These are phyloP conservation scores for Lachancea meyersii DNA, from an alignment of 805 yeast species.

Conservation along the genomic window DNA sequence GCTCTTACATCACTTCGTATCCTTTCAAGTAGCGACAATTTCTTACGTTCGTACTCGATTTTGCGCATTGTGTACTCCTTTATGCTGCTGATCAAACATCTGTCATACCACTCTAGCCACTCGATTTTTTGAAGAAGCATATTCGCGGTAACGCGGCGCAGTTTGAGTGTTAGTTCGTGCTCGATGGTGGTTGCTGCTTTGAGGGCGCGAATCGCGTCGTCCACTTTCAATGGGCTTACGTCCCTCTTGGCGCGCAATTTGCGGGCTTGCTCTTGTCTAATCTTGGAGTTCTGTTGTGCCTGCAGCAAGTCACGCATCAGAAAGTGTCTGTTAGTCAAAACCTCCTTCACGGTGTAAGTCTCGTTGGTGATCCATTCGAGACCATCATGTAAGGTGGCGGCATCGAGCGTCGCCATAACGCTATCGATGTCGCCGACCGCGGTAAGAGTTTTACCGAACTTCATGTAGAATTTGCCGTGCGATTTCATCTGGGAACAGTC, in stretches of 20 bases:
- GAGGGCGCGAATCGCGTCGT: constrained; percentile 75
- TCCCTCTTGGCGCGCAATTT: constrained; percentile 65
- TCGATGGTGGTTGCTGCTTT: constrained; percentile 76
- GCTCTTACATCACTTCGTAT: constrained; percentile 65
- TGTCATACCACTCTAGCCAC: constrained; percentile 53
- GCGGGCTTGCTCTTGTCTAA: constrained; percentile 63
- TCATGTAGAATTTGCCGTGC: constrained; percentile 57
- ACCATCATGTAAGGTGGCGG: constrained; percentile 74
- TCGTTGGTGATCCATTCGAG: constrained; percentile 59
- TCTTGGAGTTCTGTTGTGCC: constrained; percentile 68
- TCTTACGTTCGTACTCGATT: constrained; percentile 82
- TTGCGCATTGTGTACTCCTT: constrained; percentile 58
- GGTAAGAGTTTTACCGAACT: constrained; percentile 60
- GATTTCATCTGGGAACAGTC: constrained; percentile 9
- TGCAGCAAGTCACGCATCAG: constrained; percentile 81
- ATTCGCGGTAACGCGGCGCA: constrained; percentile 77
- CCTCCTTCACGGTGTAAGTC: constrained; percentile 83
- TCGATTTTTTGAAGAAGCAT: constrained; percentile 61
- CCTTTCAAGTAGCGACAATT: constrained; percentile 64
- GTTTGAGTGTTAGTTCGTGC: constrained; percentile 67
- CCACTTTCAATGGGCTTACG: constrained; percentile 81
- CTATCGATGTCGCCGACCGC: constrained; percentile 72
- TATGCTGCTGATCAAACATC: constrained; percentile 46
- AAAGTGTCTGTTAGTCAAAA: constrained; percentile 85
- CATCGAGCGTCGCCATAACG: constrained; percentile 61